Evolutionary conservation across 2,329 filamentous ascomycete species (phyloP).

Genomic region (Penicillium sp.): DNA sequence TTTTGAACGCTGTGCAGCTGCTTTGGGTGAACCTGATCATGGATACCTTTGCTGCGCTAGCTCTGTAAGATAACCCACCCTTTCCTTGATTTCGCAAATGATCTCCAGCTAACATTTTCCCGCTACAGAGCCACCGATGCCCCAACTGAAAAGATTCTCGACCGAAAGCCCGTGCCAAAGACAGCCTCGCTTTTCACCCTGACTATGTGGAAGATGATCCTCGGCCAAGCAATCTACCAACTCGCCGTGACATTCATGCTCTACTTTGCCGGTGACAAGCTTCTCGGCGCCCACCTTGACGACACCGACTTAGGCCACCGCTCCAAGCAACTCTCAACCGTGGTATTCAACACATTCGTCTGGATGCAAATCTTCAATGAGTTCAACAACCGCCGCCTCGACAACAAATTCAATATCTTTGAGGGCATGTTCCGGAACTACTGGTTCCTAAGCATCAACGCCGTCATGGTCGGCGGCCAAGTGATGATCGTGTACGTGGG

Average conservation of each 20-base stretch:
- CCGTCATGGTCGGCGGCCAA: slow-evolving; percentile 85
- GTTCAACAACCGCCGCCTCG: slow-evolving; percentile 92
- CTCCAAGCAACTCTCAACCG: slow-evolving; percentile 65
- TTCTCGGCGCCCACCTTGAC: slow-evolving; percentile 60
- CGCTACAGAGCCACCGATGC: slow-evolving; percentile 70
- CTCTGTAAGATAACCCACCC: slow-evolving; percentile 52
- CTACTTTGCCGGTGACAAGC: slow-evolving; percentile 69
- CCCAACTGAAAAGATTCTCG: slow-evolving; percentile 76
- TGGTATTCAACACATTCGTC: slow-evolving; percentile 97
- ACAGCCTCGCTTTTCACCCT: slow-evolving; percentile 76
- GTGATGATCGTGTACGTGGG: slow-evolving; percentile 88
- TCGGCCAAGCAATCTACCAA: slow-evolving; percentile 89
- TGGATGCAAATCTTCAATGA: slow-evolving; percentile 99
- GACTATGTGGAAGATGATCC: slow-evolving; percentile 99
- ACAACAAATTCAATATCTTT: slow-evolving; percentile 95
- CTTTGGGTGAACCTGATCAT: slow-evolving; percentile 98
- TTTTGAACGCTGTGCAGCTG: slow-evolving; percentile 85
- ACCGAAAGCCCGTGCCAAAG: slow-evolving; percentile 77
- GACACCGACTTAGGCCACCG: slow-evolving; percentile 41
- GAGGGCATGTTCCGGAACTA: slow-evolving; percentile 82
- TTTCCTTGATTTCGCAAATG: not conserved
- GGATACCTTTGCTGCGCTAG: slow-evolving; percentile 90
- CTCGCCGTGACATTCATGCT: slow-evolving; percentile 76
- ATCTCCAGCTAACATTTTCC: slow-evolving; percentile 2
- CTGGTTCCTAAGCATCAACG: slow-evolving; percentile 86